A percentile compares a stretch with the other conserved stretches of the same genome.
phyloP scores from a whole-genome alignment of 768 basidiomycete genomes.

The Boletus tomentosulus region DNA sequence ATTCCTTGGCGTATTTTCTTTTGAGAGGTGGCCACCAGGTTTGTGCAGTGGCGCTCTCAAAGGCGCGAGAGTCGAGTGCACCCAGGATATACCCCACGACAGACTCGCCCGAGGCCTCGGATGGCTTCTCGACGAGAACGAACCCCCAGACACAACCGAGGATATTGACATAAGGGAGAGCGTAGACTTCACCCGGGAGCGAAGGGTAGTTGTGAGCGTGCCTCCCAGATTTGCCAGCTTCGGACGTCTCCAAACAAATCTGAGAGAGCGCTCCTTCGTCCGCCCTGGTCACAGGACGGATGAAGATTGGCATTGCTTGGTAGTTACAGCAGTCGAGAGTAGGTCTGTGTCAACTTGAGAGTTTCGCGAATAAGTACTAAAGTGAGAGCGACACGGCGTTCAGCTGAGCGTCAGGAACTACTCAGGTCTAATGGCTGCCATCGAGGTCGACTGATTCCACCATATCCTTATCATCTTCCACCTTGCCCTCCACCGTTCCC shows the following conservation, averaged over 20 bases:
- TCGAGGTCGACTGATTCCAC: not conserved
- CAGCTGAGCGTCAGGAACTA: not conserved
- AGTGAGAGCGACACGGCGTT: too few species aligned
- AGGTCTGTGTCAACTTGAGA: not conserved
- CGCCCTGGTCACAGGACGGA: constrained; percentile 52
- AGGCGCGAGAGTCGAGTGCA: constrained; percentile 61
- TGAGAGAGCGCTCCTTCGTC: constrained; percentile 58
- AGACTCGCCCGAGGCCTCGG: constrained; percentile 28
- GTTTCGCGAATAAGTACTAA: too few species aligned
- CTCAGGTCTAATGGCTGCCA: not conserved
- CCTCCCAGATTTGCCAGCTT: constrained; percentile 67
- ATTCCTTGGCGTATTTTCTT: constrained; percentile 44
- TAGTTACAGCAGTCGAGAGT: not conserved
- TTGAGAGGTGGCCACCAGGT: constrained; percentile 67
- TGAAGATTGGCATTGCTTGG: constrained; percentile 35
- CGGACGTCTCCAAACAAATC: constrained; percentile 72
- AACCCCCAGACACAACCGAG: constrained; percentile 65
- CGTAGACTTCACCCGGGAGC: constrained; percentile 68
- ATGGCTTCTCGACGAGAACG: constrained; percentile 54
- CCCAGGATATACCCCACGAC: constrained; percentile 74
- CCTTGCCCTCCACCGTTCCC: constrained; percentile 18
- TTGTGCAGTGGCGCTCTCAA: constrained; percentile 49
- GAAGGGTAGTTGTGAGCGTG: constrained; percentile 55
- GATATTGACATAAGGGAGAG: constrained; percentile 70
- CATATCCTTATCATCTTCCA: constrained; percentile 17